Evolutionary conservation across 768 basidiomycete species (phyloP), one percentile per base, ranked within the genome.

Genomic region (Boletellus emodensis): DNA sequence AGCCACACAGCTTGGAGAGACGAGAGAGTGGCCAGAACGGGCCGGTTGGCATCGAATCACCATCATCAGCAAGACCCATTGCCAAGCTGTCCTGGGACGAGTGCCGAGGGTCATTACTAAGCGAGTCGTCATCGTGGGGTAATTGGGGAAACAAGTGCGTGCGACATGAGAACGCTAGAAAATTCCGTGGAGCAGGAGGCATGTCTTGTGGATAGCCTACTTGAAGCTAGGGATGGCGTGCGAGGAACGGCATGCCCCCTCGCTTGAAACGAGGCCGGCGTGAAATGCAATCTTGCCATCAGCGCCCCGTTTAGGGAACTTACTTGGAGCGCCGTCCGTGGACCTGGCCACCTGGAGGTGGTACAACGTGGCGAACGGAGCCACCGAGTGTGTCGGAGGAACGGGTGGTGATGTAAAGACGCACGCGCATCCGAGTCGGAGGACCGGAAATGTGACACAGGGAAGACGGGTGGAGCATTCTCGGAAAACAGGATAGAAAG

Each of bases 341-440:
- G 61, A 57, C 61, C 52, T 56, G 47, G 59, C 51, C 40, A 56
- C n/a, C n/a, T n/a, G n/a, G n/a, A n/a, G n/a, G n/a, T n/a, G n/a
- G n/a, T n/a, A n/a, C 44, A 40, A 34, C 50, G 49, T 53, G 55
- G 44, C 14, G 40, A 48, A 48, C 46, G 44, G 54, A 34, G 53
- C 52, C 46, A 59, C 30, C 30, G 51, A 53, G 52, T 42, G 42
- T 15, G 30, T 30, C 30, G 30, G 52, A 63, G 37, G 43, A 40
- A 18, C 22, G 42, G 34, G 28, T 20, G 6, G 43, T 64, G 64
- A 62, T 60, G 64, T 65, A 66, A 65, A 57, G 37, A 44, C 46
- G 56, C 64, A 62, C 54, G 61, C 44, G 47, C 34, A 38, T 52
- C 41, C 38, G 49, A 22, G 40, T 52, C 41, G 38, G 49, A 26